Conservation (phyloP, 2,329 filamentous ascomycete species). For the Curvularia lunata region DNA sequence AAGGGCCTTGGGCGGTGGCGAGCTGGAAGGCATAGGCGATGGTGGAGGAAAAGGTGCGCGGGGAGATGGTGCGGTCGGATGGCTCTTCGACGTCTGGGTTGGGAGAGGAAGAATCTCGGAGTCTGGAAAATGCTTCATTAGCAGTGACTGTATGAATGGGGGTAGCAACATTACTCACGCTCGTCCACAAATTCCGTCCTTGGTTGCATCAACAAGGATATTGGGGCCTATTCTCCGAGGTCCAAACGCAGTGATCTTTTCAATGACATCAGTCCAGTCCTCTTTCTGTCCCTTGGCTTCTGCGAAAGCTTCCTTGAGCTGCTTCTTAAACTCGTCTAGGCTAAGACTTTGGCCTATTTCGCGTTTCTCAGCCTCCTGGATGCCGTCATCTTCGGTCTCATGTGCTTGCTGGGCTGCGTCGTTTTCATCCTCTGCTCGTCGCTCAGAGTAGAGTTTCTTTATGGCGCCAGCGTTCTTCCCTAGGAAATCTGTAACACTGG, state of each 20-base stretch:
- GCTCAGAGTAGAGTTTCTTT: slow-evolving; percentile 77
- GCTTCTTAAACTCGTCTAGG: slow-evolving; percentile 75
- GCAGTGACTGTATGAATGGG: neutral
- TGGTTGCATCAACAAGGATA: slow-evolving; percentile 82
- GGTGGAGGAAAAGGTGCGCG: slow-evolving; percentile 83
- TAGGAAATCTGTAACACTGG: slow-evolving; percentile 82
- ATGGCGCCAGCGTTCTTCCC: slow-evolving; percentile 79
- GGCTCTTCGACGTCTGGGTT: slow-evolving; percentile 43
- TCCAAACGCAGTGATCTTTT: slow-evolving; percentile 88
- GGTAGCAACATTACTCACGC: slow-evolving; percentile 60
- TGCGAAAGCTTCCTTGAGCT: slow-evolving; percentile 73
- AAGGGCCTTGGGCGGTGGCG: slow-evolving; percentile 82
- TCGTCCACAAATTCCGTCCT: slow-evolving; percentile 72
- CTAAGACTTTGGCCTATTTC: slow-evolving; percentile 68
- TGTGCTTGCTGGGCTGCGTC: slow-evolving; percentile 50
- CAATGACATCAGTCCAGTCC: slow-evolving; percentile 75
- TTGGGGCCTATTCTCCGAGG: slow-evolving; percentile 87
- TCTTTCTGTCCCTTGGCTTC: slow-evolving; percentile 76
- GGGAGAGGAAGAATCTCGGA: slow-evolving; percentile 39
- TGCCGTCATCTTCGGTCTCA: slow-evolving; percentile 57
- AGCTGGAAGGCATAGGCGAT: slow-evolving; percentile 94
- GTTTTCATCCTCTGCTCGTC: slow-evolving; percentile 58
- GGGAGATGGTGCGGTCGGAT: slow-evolving; percentile 52
- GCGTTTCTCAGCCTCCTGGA: slow-evolving; percentile 60
- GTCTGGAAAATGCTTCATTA: slow-evolving; percentile 17